Evolutionary conservation across 805 yeast species (phyloP).

Genomic region (Sugiyamaella smithiae): DNA sequence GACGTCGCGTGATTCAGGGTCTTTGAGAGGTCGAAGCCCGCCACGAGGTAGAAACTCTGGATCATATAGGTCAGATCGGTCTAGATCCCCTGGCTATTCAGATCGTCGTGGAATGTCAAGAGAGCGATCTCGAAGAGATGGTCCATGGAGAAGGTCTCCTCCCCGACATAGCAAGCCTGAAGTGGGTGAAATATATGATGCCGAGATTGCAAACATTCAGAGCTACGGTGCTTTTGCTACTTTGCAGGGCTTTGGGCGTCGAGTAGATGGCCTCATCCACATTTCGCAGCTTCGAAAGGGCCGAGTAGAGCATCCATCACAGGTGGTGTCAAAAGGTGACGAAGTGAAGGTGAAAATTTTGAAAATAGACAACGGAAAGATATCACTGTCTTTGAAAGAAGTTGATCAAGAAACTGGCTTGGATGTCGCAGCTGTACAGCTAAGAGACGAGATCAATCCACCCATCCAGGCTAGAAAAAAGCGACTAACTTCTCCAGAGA

Average conservation of each 20-base stretch:
- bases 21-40: too few relatives aligned
- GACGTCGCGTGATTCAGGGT: background rate
- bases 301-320: slow-evolving; percentile 58
- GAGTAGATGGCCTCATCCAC: slow-evolving; percentile 62
- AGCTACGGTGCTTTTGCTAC: slow-evolving; percentile 78
- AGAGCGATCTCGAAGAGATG: background rate
- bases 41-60: background rate
- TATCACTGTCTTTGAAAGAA: slow-evolving; percentile 65
- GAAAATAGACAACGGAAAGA: slow-evolving; percentile 39
- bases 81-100: slow-evolving; percentile 1
- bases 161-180: slow-evolving; percentile 35
- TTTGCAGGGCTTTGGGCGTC: slow-evolving; percentile 40
- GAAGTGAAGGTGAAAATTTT: slow-evolving; percentile 62
- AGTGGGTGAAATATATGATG: slow-evolving; percentile 53
- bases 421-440: slow-evolving; percentile 3
- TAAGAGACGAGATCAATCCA: background rate
- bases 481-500: slow-evolving; percentile 76
- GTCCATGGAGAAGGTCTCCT: slow-evolving; percentile 16
- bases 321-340: slow-evolving; percentile 55
- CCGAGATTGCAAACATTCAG: slow-evolving; percentile 57
- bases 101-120: background rate
- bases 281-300: slow-evolving; percentile 58
- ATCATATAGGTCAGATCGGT: background rate
- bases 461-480: slow-evolving; percentile 29
- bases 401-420: slow-evolving; percentile 65